Base-by-base conservation (phyloP, 331 rosid species). In the Saraca asoca region DNA sequence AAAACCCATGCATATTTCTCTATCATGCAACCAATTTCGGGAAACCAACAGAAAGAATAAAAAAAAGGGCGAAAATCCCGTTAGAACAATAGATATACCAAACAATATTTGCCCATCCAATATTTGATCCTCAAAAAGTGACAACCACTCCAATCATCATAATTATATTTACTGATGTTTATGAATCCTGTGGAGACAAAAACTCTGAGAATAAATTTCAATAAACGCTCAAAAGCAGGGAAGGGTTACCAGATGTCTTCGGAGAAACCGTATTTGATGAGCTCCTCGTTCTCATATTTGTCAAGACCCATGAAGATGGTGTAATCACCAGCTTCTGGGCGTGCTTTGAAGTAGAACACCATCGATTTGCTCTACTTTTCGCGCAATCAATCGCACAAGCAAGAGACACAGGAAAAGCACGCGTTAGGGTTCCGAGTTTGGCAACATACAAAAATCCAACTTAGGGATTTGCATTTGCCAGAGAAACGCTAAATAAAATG, bases 221-320 rank as follows among this genome's bases (percentile, higher is more conserved):
- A 15, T 49, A 0, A 49, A 33, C 20, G 12, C 19, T 5, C 35
- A 7, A 34, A 64, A 58, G 17, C 12, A 7, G 13, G 17, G 13
- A 5, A 6, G 64, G 69, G 18, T 58, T 83, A 90, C 99, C 97
- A 94, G 58, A 94, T 79, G 66, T 94, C 97, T 82, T 94, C 99
- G 50, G 83, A 80, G 63, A 94, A 88, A 64, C 97, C 99, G 48
- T 83, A 94, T 73, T 88, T 94, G 91, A 94, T 94, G 80, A 94
- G 99, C 78, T 94, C 99, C 84, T 94, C 97, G 58, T 94, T 90
- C 89, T 94, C 97, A 81, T 16, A 65, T 80, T 94, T 94, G 83
- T 94, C 99, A 55, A 90, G 99, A 1, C 97, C 99, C 99, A 94
- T 94, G 89, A 94, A 90, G 77, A 94, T 90, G 78, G 93, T 85